Conservation (phyloP, 2,329 filamentous ascomycete species). For the Apiospora marii region DNA sequence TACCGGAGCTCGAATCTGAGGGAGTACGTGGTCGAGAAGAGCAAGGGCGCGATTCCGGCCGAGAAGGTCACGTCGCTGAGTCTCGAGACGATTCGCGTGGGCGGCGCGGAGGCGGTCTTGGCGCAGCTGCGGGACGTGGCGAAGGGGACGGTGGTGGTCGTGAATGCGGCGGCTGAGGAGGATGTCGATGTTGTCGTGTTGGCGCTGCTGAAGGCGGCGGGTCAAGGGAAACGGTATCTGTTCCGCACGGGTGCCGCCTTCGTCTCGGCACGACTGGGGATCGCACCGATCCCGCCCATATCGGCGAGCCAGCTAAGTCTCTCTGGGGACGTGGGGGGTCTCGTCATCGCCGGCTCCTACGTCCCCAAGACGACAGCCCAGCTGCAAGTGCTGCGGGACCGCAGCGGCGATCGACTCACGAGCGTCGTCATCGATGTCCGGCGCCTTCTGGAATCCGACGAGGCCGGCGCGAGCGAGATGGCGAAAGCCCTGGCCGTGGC, state of each 20-base stretch:
- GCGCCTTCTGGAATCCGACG: constrained; percentile 51
- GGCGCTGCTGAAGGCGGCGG: constrained; percentile 51
- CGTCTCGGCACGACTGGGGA: constrained; percentile 58
- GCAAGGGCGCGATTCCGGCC: constrained; percentile 47
- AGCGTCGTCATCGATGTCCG: constrained; percentile 58
- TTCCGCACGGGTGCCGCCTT: constrained; percentile 52
- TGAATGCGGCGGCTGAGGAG: constrained; percentile 60
- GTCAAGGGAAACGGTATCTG: constrained; percentile 44
- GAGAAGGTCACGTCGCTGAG: constrained; percentile 53
- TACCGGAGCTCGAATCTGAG: constrained; percentile 61
- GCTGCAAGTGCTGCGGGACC: constrained; percentile 50
- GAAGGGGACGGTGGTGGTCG: constrained; percentile 53
- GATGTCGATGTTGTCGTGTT: constrained; percentile 64
- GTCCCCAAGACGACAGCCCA: constrained; percentile 67
- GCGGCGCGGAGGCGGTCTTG: constrained; percentile 52
- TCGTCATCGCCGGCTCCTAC: constrained; percentile 65
- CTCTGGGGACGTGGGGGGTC: constrained; percentile 50
- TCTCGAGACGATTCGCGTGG: constrained; percentile 55
- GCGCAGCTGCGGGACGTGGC: constrained; percentile 47
- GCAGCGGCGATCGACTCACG: constrained; percentile 49
- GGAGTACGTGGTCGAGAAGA: constrained; percentile 64
- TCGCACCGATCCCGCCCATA: constrained; percentile 58
- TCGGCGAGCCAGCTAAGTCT: constrained; percentile 53
- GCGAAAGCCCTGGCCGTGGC: constrained; percentile 41
- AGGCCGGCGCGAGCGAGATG: constrained; percentile 43